phyloP scores from a whole-genome alignment of 108 stramenopile genomes.

The Skeletonema costatum region DNA sequence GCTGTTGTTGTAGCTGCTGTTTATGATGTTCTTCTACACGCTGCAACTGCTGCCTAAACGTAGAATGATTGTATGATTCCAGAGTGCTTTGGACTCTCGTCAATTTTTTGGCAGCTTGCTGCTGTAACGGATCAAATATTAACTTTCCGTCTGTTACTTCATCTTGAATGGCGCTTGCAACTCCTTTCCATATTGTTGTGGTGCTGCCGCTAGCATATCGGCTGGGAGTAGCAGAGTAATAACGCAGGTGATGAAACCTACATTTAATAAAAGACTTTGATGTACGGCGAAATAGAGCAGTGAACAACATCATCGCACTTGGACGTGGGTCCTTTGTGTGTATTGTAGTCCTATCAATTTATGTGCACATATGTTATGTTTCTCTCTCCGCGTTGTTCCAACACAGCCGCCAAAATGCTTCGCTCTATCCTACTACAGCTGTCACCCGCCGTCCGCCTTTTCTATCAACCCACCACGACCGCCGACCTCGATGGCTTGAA shows the following conservation, averaged over 20 bases:
- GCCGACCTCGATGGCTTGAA: too few relatives aligned
- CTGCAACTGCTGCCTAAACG: conserved; percentile 15
- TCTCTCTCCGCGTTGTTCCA: too few relatives aligned
- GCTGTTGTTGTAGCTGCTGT: background rate
- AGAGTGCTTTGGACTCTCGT: conserved; percentile 56
- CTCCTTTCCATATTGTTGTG: conserved; percentile 3
- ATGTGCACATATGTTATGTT: too few relatives aligned
- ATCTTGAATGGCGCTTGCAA: background rate
- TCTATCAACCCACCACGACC: too few relatives aligned
- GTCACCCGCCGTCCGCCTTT: too few relatives aligned
- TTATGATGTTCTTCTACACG: background rate
- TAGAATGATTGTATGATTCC: conserved; percentile 41
- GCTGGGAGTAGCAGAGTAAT: background rate
- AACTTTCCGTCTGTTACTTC: conserved; percentile 14
- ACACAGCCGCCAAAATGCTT: too few relatives aligned
- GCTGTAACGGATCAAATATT: conserved; percentile 54
- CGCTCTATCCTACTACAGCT: too few relatives aligned
- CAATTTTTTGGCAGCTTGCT: conserved; percentile 57
- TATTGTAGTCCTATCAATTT: too few relatives aligned
- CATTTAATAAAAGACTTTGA: background rate
- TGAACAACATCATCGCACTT: too few relatives aligned
- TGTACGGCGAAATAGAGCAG: background rate
- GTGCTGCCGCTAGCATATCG: background rate
- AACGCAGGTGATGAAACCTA: background rate
- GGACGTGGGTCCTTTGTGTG: too few relatives aligned